Conservation (phyloP, 352 stramenopile genomes). For the Globisporangium uncinulatum region DNA sequence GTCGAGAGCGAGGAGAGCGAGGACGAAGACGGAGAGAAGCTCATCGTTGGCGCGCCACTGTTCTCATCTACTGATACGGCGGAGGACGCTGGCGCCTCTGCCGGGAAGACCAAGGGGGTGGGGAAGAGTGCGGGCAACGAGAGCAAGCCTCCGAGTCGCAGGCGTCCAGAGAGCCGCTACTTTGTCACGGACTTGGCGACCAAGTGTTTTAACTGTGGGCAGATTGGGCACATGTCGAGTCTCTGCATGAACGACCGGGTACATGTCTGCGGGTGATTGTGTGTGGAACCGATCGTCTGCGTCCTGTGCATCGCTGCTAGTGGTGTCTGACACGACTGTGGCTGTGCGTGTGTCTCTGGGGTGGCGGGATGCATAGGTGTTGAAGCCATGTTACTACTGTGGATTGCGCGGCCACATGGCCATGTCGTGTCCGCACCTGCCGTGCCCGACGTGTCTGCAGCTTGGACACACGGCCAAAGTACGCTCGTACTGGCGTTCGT, state of each 20-base stretch:
- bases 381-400: slow-evolving; percentile 78
- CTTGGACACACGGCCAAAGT: slow-evolving; percentile 61
- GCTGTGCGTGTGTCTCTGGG: neutral
- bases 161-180: slow-evolving; percentile 65
- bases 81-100: neutral
- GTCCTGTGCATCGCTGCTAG: neutral
- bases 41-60: slow-evolving; percentile 47
- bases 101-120: slow-evolving; percentile 11
- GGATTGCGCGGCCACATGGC: slow-evolving; percentile 64
- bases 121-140: slow-evolving; percentile 18
- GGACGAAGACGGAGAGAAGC: slow-evolving; percentile 26
- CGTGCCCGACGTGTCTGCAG: slow-evolving; percentile 61
- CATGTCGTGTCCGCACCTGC: slow-evolving; percentile 60
- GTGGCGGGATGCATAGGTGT: slow-evolving; percentile 19
- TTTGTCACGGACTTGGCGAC: slow-evolving; percentile 77
- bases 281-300: neutral
- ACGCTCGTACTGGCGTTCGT: neutral
- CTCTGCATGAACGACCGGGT: slow-evolving; percentile 70
- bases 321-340: no score
- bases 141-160: slow-evolving; percentile 25
- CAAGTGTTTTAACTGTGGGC: slow-evolving; percentile 82
- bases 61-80: slow-evolving; percentile 20
- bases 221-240: slow-evolving; percentile 73
- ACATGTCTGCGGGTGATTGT: neutral
- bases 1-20: slow-evolving; percentile 19